These are phyloP conservation scores for Fusarium citri DNA, from an alignment of 2,329 filamentous ascomycete genomes.

Conservation along the genomic window DNA sequence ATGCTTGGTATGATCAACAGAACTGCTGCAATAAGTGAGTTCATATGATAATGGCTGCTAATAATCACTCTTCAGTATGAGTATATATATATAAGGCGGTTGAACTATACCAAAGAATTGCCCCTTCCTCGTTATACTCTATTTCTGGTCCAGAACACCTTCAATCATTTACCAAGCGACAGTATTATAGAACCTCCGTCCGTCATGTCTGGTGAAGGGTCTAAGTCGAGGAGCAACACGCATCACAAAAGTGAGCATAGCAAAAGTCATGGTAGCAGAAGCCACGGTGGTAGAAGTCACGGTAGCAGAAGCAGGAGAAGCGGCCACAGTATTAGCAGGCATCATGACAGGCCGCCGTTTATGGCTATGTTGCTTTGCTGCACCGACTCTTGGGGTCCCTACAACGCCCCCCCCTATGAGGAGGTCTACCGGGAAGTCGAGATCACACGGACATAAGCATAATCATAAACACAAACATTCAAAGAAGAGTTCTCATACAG, in stretches of 20 bases:
- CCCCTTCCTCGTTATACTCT: not conserved
- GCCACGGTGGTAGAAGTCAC: not conserved
- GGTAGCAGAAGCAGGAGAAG: slow-evolving; percentile 7
- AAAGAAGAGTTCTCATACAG: not conserved
- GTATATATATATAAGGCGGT: slow-evolving; percentile 23
- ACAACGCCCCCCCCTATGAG: not conserved
- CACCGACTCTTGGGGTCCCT: not conserved
- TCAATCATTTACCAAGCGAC: not conserved
- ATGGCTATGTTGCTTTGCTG: slow-evolving; percentile 1
- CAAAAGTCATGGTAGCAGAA: not conserved
- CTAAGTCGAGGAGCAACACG: slow-evolving; percentile 5
- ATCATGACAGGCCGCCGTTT: not conserved
- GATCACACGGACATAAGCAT: slow-evolving; percentile 1
- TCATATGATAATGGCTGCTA: slow-evolving; percentile 5
- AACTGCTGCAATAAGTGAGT: slow-evolving; percentile 15
- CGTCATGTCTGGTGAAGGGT: slow-evolving; percentile 1
- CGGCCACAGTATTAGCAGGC: not conserved
- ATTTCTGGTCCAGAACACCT: not conserved
- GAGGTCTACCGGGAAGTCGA: not conserved
- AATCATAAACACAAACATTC: not conserved
- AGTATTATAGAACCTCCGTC: not conserved
- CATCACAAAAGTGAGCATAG: slow-evolving; percentile 3
- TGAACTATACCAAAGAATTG: not conserved
- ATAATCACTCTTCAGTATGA: slow-evolving; percentile 15
- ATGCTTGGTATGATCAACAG: slow-evolving; percentile 32